A percentile compares a stretch with the other conserved stretches of the same genome.
Conservation (phyloP, 495 filamentous ascomycete genomes). For the Podospora australis region DNA sequence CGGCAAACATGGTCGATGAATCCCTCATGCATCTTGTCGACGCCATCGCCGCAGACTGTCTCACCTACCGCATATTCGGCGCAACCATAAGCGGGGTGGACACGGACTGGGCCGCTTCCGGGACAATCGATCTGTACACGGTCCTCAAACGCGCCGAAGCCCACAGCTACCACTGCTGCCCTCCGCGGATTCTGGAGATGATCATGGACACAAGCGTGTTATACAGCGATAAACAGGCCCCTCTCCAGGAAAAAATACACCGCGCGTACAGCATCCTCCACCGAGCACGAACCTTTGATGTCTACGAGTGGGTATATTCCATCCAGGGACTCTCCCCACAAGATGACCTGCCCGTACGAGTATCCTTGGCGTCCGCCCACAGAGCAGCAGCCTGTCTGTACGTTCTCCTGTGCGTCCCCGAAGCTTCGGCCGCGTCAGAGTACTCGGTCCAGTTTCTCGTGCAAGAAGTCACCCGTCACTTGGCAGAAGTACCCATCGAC, state of each 20-base stretch:
- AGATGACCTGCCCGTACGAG: constrained; percentile 30
- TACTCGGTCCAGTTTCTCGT: constrained; percentile 28
- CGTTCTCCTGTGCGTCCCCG: constrained; percentile 26
- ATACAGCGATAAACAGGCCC: neutral
- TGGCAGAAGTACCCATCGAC: constrained; percentile 40
- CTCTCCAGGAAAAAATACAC: constrained; percentile 12
- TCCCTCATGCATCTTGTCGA: constrained; percentile 25
- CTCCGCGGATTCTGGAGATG: constrained; percentile 32
- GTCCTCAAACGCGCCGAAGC: constrained; percentile 37
- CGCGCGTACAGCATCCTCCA: constrained; percentile 24
- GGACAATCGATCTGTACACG: constrained; percentile 24
- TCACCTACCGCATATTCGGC: constrained; percentile 38
- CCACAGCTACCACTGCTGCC: constrained; percentile 43
- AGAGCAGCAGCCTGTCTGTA: constrained; percentile 39
- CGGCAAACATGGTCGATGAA: constrained; percentile 17
- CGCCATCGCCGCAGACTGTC: constrained; percentile 39
- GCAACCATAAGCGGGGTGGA: constrained; percentile 23
- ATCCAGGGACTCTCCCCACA: constrained; percentile 27
- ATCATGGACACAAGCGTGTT: constrained; percentile 32
- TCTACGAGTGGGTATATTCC: constrained; percentile 31
- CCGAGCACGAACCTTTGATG: constrained; percentile 26
- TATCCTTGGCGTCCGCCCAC: constrained; percentile 40
- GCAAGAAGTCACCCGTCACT: constrained; percentile 36
- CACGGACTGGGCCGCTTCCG: constrained; percentile 6
- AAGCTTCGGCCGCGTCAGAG: constrained; percentile 9